A percentile compares a stretch with the other conserved stretches of the same genome.
Evolutionary conservation across 352 stramenopile species (phyloP).

Genomic region (Globisporangium okanoganense): DNA sequence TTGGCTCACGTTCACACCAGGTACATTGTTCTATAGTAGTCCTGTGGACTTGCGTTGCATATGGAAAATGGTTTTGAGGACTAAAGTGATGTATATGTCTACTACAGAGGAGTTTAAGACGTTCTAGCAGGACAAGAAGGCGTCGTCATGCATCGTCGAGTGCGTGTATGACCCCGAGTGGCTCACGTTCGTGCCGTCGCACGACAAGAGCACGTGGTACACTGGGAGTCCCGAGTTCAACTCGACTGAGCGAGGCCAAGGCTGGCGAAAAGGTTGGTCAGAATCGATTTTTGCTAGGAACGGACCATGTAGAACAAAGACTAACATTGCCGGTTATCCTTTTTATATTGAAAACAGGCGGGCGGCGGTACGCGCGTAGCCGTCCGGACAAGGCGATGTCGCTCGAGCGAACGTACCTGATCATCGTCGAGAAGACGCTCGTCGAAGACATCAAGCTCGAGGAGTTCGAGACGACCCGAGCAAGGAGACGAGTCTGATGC

Average conservation of each 20-base stretch:
- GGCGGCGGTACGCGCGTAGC: slow-evolving; percentile 70
- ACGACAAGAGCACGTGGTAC: slow-evolving; percentile 82
- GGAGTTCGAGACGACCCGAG: slow-evolving; percentile 70
- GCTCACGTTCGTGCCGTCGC: slow-evolving; percentile 80
- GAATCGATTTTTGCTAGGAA: no score
- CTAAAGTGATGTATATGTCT: no score
- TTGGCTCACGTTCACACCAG: slow-evolving; percentile 82
- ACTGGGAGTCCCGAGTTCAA: slow-evolving; percentile 61
- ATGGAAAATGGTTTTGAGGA: no score
- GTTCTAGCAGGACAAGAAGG: slow-evolving; percentile 80
- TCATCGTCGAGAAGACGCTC: slow-evolving; percentile 67
- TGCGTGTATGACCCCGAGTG: slow-evolving; percentile 81
- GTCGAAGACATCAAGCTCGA: slow-evolving; percentile 75
- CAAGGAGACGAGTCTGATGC: slow-evolving; percentile 42
- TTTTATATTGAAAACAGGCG: no score
- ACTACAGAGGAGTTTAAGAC: slow-evolving; percentile 67
- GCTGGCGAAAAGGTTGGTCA: slow-evolving; percentile 77
- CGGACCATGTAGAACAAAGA: no score
- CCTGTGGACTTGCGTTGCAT: no score
- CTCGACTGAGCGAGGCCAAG: slow-evolving; percentile 51
- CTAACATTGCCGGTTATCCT: no score
- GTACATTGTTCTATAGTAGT: slow-evolving; percentile 19
- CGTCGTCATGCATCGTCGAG: slow-evolving; percentile 77
- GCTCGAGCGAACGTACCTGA: slow-evolving; percentile 52
- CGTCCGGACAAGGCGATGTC: slow-evolving; percentile 64